Base-by-base conservation (phyloP, 2,329 filamentous ascomycete genomes). In the Ophiocordyceps unilateralis region DNA sequence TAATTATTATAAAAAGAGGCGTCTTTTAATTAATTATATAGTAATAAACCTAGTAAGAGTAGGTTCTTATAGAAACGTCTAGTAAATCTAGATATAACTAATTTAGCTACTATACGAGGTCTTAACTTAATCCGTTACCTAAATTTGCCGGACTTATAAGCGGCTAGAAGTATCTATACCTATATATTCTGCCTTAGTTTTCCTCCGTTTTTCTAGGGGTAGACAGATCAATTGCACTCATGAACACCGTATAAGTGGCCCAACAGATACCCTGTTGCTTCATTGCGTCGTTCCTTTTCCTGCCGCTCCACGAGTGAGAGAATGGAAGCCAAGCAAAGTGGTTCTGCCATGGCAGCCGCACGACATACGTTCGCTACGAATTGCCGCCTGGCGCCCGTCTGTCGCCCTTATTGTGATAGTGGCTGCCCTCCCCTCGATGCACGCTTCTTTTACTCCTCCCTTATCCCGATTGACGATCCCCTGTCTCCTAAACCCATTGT, bases 381-480 rank as follows among this genome's bases (percentile, higher is more conserved):
- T 44, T 84, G 80, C 55, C 71, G 70, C 32, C 61, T 76, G 34
- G 65, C 69, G 12, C 68, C 70, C 53, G 52, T 66, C 45, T 51
- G 62, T 53, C 59, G 60, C 23, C 51, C 59, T 22, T 46, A 57
- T 21, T 59, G 60, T 44, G 57, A 63, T 39, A 62, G 69, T 43
- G 66, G 64, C 43, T 67, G 73, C 21, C 81, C 82, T 15, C 69
- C 74, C 0, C 59, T 82, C 43, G 68, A 70, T 26, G 71, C 81
- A 20, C 83, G 86, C 48, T 94, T 86, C 64, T 94, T 94, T 62
- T 94, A 93, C 60, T 74, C 78, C 14, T 91, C 86, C 11, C 67
- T 78, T 12, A 72, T 89, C 41, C 81, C 86, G 24, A 87, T 94
- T 55, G 87, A 94, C 54, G 87, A 94, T 54, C 85, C 85, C 21